phyloP scores from a whole-genome alignment of 2,329 filamentous ascomycete species.

The Sclerotiophoma versabilis region DNA sequence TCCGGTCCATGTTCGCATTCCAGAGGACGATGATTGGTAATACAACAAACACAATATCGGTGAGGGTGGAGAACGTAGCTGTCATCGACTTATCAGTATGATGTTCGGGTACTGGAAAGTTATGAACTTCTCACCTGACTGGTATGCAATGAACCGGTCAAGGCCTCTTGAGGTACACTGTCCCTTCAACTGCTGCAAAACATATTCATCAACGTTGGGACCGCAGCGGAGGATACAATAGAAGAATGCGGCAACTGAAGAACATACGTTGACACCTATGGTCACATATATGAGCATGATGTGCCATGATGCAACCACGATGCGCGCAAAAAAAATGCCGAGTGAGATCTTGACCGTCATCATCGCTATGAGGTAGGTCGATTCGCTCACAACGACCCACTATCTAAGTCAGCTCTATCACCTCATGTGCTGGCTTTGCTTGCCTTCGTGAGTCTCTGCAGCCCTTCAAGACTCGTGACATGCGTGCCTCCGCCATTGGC shows the following conservation, averaged over 20 bases:
- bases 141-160: constrained; percentile 61
- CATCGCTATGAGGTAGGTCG: constrained; percentile 51
- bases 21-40: constrained; percentile 59
- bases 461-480: constrained; percentile 29
- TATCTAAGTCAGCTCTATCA: constrained; percentile 21
- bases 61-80: constrained; percentile 41
- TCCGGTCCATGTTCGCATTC: constrained; percentile 62
- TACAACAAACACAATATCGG: constrained; percentile 40
- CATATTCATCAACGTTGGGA: constrained; percentile 35
- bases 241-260: constrained; percentile 55
- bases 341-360: constrained; percentile 55
- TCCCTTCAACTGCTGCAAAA: constrained; percentile 42
- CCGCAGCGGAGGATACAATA: constrained; percentile 61
- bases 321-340: constrained; percentile 55
- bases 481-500: constrained; percentile 45
- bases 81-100: neutral
- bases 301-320: constrained; percentile 53
- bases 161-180: constrained; percentile 54
- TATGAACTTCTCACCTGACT: constrained; percentile 23
- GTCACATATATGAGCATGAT: constrained; percentile 43
- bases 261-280: constrained; percentile 48
- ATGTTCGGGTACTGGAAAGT: no score
- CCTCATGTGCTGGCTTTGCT: neutral
- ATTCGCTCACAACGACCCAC: constrained; percentile 47
- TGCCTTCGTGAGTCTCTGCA: constrained; percentile 41